phyloP scores from a whole-genome alignment of 176 grass and related monocot genomes.

The Elymus sibiricus region DNA sequence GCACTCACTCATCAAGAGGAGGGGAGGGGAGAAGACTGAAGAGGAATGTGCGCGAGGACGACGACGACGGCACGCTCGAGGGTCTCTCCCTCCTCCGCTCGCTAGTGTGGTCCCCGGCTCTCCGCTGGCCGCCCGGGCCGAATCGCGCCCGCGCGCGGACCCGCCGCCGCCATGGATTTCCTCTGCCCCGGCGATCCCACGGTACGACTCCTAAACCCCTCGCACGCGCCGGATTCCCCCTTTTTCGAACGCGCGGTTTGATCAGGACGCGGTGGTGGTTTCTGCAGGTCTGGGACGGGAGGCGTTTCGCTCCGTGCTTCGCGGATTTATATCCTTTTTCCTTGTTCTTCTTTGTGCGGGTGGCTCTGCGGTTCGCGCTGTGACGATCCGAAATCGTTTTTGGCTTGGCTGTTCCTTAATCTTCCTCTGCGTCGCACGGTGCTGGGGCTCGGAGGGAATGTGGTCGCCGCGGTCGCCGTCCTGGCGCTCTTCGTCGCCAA shows the following conservation, averaged over 20 bases:
- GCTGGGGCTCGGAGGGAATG: conserved; percentile 62
- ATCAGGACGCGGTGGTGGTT: neutral
- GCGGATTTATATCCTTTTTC: conserved; percentile 85
- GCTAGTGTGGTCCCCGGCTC: neutral
- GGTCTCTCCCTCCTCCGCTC: neutral
- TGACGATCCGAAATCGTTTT: neutral
- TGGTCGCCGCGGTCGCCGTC: conserved; percentile 27
- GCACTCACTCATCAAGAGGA: neutral
- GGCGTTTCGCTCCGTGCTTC: conserved; percentile 66
- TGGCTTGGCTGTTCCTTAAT: conserved; percentile 27
- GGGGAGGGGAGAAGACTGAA: no score
- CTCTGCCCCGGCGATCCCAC: conserved; percentile 44
- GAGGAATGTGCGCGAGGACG: neutral
- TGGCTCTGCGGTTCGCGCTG: neutral
- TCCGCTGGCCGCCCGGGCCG: neutral
- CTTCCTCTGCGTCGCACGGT: conserved; percentile 34
- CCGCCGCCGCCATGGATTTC: conserved; percentile 44
- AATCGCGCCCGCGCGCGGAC: neutral
- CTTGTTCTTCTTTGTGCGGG: neutral
- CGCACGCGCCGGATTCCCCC: neutral
- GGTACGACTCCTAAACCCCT: conserved; percentile 20
- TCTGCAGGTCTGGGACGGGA: conserved; percentile 77
- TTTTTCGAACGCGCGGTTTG: neutral
- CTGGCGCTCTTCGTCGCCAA: conserved; percentile 34
- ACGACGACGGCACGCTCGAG: neutral